phyloP scores from a whole-genome alignment of 257 asterid species.

The Perilla frutescens region DNA sequence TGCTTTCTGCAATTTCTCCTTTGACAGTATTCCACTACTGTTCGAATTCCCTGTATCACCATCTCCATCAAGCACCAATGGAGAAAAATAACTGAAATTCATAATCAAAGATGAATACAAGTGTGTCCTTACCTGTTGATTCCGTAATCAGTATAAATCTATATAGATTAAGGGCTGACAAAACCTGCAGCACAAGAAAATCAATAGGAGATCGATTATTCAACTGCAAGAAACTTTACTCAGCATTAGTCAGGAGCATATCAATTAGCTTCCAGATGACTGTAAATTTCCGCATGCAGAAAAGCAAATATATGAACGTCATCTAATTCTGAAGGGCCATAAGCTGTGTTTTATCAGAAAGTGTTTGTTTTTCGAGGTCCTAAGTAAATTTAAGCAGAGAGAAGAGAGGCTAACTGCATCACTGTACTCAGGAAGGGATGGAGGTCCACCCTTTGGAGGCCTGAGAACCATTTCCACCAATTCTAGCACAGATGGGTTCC shows the following conservation, averaged over 20 bases:
- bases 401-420: conserved; percentile 72
- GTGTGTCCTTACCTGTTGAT: conserved; percentile 56
- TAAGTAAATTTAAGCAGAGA: not conserved
- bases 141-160: conserved; percentile 77
- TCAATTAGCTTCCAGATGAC: not conserved
- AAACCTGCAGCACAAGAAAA: conserved; percentile 64
- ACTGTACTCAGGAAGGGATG: conserved; percentile 78
- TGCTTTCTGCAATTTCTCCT: conserved; percentile 58
- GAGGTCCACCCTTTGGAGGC: conserved; percentile 93
- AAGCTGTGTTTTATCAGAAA: not conserved
- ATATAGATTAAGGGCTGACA: conserved; percentile 85
- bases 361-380: not conserved
- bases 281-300: not conserved
- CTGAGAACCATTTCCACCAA: conserved; percentile 73
- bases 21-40: conserved; percentile 58
- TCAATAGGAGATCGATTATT: conserved; percentile 8
- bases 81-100: not conserved
- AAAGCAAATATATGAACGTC: not conserved
- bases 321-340: not conserved
- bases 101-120: no score
- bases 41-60: conserved; percentile 72
- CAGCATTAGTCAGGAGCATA: conserved; percentile 23
- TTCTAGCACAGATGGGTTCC: conserved; percentile 74
- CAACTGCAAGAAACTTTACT: not conserved
- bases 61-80: not conserved